Evolutionary conservation across 768 basidiomycete species (phyloP).

Genomic region (Chalciporus piperatus): DNA sequence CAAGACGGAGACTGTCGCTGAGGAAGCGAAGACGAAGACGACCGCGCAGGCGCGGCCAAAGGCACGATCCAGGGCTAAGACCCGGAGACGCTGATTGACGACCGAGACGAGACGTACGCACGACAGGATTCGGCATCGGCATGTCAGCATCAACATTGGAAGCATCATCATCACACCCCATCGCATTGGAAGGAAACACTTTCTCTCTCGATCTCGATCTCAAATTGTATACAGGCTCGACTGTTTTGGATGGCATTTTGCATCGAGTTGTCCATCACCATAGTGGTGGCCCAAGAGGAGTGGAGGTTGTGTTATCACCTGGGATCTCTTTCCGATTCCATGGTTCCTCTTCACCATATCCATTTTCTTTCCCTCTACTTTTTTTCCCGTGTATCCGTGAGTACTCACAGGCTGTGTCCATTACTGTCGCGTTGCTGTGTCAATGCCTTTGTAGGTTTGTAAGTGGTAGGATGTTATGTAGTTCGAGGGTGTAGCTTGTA

Average conservation of each 20-base stretch:
- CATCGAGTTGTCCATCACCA: background rate
- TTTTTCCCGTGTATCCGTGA: constrained; percentile 17
- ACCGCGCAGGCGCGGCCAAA: constrained; percentile 29
- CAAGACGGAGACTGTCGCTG: constrained; percentile 8
- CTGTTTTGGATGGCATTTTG: constrained; percentile 2
- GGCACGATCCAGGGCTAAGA: constrained; percentile 29
- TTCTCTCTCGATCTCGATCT: constrained; percentile 22
- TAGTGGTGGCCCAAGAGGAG: constrained; percentile 6
- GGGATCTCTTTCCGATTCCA: constrained; percentile 8
- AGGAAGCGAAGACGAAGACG: constrained; percentile 16
- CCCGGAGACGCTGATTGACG: constrained; percentile 28
- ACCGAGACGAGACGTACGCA: constrained; percentile 6
- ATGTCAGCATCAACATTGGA: constrained; percentile 10
- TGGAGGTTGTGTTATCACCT: constrained; percentile 18
- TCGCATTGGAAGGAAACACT: constrained; percentile 18
- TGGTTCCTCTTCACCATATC: background rate
- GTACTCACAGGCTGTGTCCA: constrained; percentile 8
- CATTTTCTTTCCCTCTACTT: constrained; percentile 3
- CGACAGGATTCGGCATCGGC: constrained; percentile 10
- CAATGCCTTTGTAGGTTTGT: constrained; percentile 16
- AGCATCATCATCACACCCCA: constrained; percentile 19
- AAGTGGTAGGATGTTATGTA: constrained; percentile 15
- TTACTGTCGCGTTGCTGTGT: constrained; percentile 20
- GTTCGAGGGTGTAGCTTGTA: constrained; percentile 19
- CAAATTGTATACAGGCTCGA: constrained; percentile 20